Base-by-base conservation (phyloP, 164 flowering plant genomes). In the Aristolochia californica region DNA sequence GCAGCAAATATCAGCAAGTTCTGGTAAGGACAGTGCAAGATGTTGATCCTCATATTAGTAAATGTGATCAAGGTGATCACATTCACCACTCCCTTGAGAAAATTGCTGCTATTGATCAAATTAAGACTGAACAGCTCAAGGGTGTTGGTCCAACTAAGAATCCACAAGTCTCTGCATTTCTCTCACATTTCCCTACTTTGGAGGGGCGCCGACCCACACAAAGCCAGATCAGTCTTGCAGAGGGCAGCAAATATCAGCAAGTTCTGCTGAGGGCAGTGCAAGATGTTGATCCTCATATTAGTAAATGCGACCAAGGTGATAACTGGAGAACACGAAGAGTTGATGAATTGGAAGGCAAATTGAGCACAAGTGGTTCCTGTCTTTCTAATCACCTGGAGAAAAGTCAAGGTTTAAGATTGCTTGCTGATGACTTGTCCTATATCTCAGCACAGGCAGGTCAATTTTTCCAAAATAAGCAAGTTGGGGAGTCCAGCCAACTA, bases 131-230 rank as follows among this genome's bases (percentile, higher is more conserved):
- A 25, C 58, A 47, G 34, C 20, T 52, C 13, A 71, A 62, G 51
- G 69, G 58, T 53, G 62, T 68, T 56, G 56, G 15, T 18, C 20
- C 49, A 2, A 56, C 55, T 38, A 74, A 61, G 68, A 66, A 57
- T 61, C 72, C 77, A 17, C 62, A 50, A 20, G 56, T 64, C 56
- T 73, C 77, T 1, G 54, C 49, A 61, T 59, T 48, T 57, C 59
- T 67, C 55, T 34, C 73, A 13, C 68, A 66, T 24, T 48, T 44
- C 1, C 59, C 56, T 51, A 18, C 51, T 54, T 48, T 69, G 20
- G 59, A 63, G 63, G 60, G 23, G 53, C 53, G 2, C 11, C 40
- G 10, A 34, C 10, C 17, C 48, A n/a, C 24, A 16, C 59, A 60
- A 34, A 34, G 40, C 10, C 11, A 34, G 40, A 3, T 34, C 40